These are phyloP conservation scores for Streptanthus diversifolius DNA, from an alignment of 345 rosid species.

Conservation along the genomic window DNA sequence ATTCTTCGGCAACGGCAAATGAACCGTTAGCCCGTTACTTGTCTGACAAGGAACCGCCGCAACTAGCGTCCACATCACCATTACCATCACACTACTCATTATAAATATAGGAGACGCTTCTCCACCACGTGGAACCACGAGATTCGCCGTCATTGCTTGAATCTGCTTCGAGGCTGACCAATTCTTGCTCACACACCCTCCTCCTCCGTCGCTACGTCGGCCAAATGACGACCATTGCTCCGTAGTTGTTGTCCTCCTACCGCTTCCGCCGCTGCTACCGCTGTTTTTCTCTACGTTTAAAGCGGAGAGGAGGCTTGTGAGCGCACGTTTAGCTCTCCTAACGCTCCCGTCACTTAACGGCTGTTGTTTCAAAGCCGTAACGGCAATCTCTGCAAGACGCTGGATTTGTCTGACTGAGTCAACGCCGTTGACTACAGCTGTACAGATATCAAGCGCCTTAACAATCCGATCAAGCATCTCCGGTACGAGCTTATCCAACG, in stretches of 20 bases:
- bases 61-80: constrained; percentile 75
- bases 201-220: constrained; percentile 48
- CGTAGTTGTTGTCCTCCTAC: constrained; percentile 33
- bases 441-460: constrained; percentile 75
- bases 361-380: constrained; percentile 54
- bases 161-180: constrained; percentile 96
- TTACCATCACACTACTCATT: constrained; percentile 55
- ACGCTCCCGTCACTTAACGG: constrained; percentile 82
- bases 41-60: constrained; percentile 91
- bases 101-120: constrained; percentile 56
- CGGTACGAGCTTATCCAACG: constrained; percentile 68
- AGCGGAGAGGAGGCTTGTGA: constrained; percentile 41
- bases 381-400: constrained; percentile 67
- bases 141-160: constrained; percentile 74
- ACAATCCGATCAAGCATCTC: constrained; percentile 76
- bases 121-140: constrained; percentile 63
- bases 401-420: constrained; percentile 68
- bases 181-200: constrained; percentile 50
- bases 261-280: constrained; percentile 11
- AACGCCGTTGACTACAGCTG: constrained; percentile 65
- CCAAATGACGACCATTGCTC: constrained; percentile 77
- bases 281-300: constrained; percentile 34
- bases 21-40: constrained; percentile 52
- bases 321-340: constrained; percentile 69
- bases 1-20: constrained; percentile 66